phyloP scores from a whole-genome alignment of 2,329 filamentous ascomycete genomes.

The Claviceps sp. region DNA sequence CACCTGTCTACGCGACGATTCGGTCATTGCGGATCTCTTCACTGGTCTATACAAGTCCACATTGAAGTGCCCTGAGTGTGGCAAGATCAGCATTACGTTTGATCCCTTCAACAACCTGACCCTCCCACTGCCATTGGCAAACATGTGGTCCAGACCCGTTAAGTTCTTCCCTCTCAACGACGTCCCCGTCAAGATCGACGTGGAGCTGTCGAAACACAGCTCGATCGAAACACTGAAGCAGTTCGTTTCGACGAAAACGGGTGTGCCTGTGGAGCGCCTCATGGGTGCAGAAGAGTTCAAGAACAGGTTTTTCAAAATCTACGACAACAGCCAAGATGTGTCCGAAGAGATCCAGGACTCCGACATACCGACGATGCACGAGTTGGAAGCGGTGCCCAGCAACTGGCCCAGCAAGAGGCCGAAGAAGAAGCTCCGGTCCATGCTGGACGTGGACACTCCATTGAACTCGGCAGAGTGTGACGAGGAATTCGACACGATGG shows the following conservation, averaged over 20 bases:
- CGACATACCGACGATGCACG: conserved; percentile 55
- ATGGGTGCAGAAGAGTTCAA: conserved; percentile 74
- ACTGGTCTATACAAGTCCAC: conserved; percentile 98
- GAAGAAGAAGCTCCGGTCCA: conserved; percentile 34
- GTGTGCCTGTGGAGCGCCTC: conserved; percentile 50
- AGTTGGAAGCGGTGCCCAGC: conserved; percentile 65
- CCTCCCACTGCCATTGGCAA: conserved; percentile 76
- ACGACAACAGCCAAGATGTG: conserved; percentile 54
- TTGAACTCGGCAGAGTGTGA: conserved; percentile 38
- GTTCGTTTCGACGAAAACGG: conserved; percentile 53
- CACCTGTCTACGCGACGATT: conserved; percentile 84
- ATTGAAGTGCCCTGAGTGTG: conserved; percentile 76
- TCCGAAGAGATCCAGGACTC: conserved; percentile 59
- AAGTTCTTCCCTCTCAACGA: conserved; percentile 67
- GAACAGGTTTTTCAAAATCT: conserved; percentile 74
- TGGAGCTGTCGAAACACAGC: conserved; percentile 70
- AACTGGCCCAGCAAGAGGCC: conserved; percentile 51
- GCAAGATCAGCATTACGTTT: conserved; percentile 96
- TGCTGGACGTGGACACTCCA: conserved; percentile 33
- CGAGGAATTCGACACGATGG: conserved; percentile 48
- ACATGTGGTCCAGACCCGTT: conserved; percentile 61
- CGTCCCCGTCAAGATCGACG: conserved; percentile 53
- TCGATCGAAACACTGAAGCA: conserved; percentile 56
- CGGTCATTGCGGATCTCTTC: conserved; percentile 88
- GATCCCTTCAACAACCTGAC: conserved; percentile 95